phyloP scores from a whole-genome alignment of 2,329 filamentous ascomycete species.

The Xylaria sp. region DNA sequence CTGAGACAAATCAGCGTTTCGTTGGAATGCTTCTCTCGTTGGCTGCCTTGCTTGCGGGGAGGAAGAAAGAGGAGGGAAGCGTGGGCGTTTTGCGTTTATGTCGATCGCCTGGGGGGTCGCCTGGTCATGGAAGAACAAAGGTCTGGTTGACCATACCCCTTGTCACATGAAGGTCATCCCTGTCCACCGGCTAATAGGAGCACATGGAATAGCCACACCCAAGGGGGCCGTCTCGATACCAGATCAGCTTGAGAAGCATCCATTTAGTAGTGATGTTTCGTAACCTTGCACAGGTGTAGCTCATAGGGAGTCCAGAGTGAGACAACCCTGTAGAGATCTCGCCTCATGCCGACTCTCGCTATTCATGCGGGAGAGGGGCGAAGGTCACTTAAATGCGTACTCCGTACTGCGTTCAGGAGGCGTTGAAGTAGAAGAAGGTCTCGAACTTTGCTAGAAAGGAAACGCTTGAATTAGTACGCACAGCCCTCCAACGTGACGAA shows the following conservation, averaged over 20 bases:
- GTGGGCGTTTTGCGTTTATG: too few species aligned
- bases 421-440: too few species aligned
- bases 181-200: neutral
- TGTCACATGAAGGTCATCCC: neutral
- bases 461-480: neutral
- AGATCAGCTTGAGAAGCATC: neutral
- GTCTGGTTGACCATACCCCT: neutral
- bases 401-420: too few species aligned
- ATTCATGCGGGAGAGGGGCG: neutral
- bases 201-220: neutral
- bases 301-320: neutral
- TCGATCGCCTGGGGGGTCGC: neutral
- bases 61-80: too few species aligned
- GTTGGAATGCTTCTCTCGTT: neutral
- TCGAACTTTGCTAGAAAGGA: neutral
- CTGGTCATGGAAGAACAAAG: neutral
- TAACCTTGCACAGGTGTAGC: neutral
- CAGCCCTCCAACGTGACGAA: neutral
- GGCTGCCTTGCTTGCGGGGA: neutral
- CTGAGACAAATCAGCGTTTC: neutral
- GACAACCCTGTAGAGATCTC: neutral
- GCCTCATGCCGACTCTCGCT: neutral
- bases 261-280: neutral
- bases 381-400: too few species aligned
- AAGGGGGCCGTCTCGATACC: neutral